Evolutionary conservation across 306 rosid genomes (phyloP).

Genomic region (Gastrolobium villosum): DNA sequence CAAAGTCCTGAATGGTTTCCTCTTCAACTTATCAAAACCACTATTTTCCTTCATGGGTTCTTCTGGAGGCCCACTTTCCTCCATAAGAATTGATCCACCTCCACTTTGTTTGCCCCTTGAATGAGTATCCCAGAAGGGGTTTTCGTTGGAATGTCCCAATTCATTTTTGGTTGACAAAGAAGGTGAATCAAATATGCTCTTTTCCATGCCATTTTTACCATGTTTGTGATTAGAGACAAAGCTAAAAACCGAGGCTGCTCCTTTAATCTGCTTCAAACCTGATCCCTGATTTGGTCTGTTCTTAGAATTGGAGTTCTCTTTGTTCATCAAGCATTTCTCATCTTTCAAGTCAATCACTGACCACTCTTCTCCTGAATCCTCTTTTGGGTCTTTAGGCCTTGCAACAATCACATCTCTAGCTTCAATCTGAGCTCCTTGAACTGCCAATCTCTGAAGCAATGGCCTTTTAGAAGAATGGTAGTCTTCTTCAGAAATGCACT

Average conservation of each 20-base stretch:
- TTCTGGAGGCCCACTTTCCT: constrained; percentile 65
- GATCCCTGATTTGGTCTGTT: constrained; percentile 64
- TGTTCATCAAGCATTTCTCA: constrained; percentile 60
- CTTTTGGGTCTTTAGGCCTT: constrained; percentile 54
- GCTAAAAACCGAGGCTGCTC: constrained; percentile 80
- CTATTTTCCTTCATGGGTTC: constrained; percentile 50
- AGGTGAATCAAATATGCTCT: constrained; percentile 71
- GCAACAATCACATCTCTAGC: constrained; percentile 72
- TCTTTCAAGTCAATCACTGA: constrained; percentile 87
- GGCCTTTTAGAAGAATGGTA: constrained; percentile 93
- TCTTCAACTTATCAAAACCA: constrained; percentile 62
- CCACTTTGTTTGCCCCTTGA: constrained; percentile 51
- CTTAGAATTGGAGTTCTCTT: constrained; percentile 66
- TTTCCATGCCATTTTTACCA: constrained; percentile 65
- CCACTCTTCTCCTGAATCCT: constrained; percentile 81
- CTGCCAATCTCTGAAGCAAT: constrained; percentile 79
- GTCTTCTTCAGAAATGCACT: constrained; percentile 84
- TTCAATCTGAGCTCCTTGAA: constrained; percentile 83
- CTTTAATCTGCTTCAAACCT: constrained; percentile 79
- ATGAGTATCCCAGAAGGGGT: constrained; percentile 54
- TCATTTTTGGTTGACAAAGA: constrained; percentile 35
- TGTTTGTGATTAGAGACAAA: constrained; percentile 63
- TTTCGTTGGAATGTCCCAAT: constrained; percentile 44
- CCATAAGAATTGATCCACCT: constrained; percentile 65
- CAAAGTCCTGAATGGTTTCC: constrained; percentile 78